Evolutionary conservation across 495 filamentous ascomycete species (phyloP).

Genomic region (Aspergillus indologenus): DNA sequence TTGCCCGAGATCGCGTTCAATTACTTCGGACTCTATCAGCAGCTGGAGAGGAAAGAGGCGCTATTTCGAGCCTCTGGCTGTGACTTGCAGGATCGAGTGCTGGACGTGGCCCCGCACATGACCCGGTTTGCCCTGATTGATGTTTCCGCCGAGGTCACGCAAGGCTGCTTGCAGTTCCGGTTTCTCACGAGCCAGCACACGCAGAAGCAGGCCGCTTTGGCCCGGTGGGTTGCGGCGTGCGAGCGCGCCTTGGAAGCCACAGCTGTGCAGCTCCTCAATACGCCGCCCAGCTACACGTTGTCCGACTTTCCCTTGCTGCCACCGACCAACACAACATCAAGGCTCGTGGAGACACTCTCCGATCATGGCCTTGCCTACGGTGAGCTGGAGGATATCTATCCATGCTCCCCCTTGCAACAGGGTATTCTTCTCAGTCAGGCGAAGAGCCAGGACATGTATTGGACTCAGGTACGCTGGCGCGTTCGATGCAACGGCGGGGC

Average conservation of each 20-base stretch:
- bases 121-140: conserved; percentile 59
- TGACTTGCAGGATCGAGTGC: too few relatives aligned
- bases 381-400: conserved; percentile 39
- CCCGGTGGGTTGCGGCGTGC: conserved; percentile 51
- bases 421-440: conserved; percentile 45
- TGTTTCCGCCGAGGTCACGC: conserved; percentile 45
- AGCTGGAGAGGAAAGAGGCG: conserved; percentile 50
- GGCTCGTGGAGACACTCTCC: too few relatives aligned
- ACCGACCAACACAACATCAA: too few relatives aligned
- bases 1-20: conserved; percentile 61
- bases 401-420: conserved; percentile 44
- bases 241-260: conserved; percentile 44
- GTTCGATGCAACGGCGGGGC: too few relatives aligned
- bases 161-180: too few relatives aligned
- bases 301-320: conserved; percentile 19
- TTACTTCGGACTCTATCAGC: conserved; percentile 54
- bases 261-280: conserved; percentile 2
- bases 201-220: conserved; percentile 46
- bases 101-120: too few relatives aligned
- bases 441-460: conserved; percentile 32
- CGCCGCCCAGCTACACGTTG: too few relatives aligned
- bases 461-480: conserved; percentile 15
- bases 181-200: conserved; percentile 47
- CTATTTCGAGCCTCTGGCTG: too few relatives aligned
- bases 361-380: too few relatives aligned